phyloP scores from a whole-genome alignment of 2,329 filamentous ascomycete species.

The Hypoxylon sp. region DNA sequence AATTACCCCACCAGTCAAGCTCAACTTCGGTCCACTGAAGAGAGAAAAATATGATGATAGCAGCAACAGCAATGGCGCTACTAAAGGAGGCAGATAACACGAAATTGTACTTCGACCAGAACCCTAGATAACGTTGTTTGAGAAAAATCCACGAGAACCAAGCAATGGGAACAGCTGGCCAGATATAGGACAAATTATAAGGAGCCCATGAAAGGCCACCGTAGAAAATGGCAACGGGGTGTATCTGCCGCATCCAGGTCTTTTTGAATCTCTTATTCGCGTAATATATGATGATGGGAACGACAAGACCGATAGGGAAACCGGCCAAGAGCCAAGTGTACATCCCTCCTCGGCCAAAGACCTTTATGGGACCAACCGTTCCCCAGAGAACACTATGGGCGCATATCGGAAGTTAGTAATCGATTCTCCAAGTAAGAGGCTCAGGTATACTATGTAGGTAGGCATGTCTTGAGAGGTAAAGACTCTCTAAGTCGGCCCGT shows the following conservation, averaged over 20 bases:
- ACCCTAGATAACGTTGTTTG: conserved; percentile 47
- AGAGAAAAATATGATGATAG: conserved; percentile 51
- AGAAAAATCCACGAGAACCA: conserved; percentile 63
- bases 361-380: conserved; percentile 57
- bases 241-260: conserved; percentile 49
- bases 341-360: conserved; percentile 57
- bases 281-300: conserved; percentile 54
- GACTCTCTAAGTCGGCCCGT: background rate
- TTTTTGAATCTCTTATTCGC: conserved; percentile 48
- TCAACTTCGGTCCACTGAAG: conserved; percentile 47
- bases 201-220: conserved; percentile 46
- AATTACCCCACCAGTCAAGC: conserved; percentile 65
- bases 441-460: background rate
- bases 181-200: conserved; percentile 65
- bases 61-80: conserved; percentile 48
- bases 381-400: conserved; percentile 57
- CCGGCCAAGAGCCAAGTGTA: conserved; percentile 56
- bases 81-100: conserved; percentile 50
- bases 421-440: background rate
- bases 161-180: conserved; percentile 64
- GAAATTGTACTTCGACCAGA: conserved; percentile 53
- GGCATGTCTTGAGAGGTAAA: background rate
- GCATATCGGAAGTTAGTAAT: background rate
- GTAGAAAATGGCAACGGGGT: conserved; percentile 51
- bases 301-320: conserved; percentile 55